Base-by-base conservation (phyloP, 306 rosid species). In the Vicia faba region DNA sequence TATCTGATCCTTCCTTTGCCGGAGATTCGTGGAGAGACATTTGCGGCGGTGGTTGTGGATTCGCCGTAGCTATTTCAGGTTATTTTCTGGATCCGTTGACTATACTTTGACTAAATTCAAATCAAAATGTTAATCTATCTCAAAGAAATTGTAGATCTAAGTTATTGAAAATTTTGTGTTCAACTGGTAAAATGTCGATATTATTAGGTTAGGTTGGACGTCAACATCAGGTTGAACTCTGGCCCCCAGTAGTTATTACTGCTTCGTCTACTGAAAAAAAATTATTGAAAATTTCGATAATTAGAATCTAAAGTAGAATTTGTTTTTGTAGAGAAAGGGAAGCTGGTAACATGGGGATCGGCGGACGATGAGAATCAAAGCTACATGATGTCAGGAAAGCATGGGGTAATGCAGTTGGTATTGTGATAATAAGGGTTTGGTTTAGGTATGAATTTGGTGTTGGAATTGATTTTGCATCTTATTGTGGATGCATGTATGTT, bases 41-140 rank as follows among this genome's bases (percentile, higher is more conserved):
- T 7, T 87, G 92, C 36, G 91, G 87, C 13, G 98, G 96, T n/a
- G 98, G 98, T 44, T 89, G 96, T 67, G 98, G 98, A 72, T 92
- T 89, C 71, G 95, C 98, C 49, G 71, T 83, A 86, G 98, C 95
- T 69, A 78, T 87, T 38, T 92, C 96, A 71, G 98, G 98, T 92
- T 60, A 53, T 51, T 75, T 75, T 61, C 75, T 77, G 61, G 35
- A 35, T 70, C 79, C 64, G 28, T 75, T 59, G 28, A 74, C 75
- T 25, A 8, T 28, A 14, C 23, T 58, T 71, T 71, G 66, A 63
- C 72, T 69, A 18, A 57, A 16, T 53, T 75, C 31, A 8, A 13
- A 62, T 73, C 9, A 26, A 61, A 29, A 4, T 8, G 73, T 58
- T 11, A 28, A 19, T 56, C 29, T 36, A 36, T 55, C 26, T 46